A percentile compares a stretch with the other conserved stretches of the same genome.
Conservation (phyloP, 2,329 filamentous ascomycete genomes). For the Tolypocladium endophyticum region DNA sequence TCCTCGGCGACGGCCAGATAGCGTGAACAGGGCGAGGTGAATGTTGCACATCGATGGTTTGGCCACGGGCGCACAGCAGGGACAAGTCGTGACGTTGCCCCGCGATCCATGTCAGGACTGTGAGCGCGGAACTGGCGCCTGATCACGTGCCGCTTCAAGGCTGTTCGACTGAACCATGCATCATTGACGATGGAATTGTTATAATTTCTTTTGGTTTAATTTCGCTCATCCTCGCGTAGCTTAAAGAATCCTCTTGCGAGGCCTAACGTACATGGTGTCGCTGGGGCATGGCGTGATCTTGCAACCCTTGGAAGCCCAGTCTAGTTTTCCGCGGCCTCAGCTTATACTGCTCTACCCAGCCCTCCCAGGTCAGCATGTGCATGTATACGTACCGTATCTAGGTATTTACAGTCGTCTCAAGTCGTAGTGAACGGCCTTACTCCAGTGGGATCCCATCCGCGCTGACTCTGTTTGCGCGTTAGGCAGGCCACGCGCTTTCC, state of each 20-base stretch:
- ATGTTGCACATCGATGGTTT: neutral
- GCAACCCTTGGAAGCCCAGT: neutral
- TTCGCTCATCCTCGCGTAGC: neutral
- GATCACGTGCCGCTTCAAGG: slow-evolving; percentile 20
- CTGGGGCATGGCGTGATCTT: neutral
- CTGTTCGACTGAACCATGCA: neutral
- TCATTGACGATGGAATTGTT: neutral
- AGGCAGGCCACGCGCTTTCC: neutral
- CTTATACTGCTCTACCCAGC: neutral
- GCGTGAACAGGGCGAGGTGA: neutral
- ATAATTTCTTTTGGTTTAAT: neutral
- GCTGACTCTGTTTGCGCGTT: neutral
- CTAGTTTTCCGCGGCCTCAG: neutral
- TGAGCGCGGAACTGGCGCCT: slow-evolving; percentile 21
- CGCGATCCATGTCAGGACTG: neutral
- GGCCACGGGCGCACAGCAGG: neutral
- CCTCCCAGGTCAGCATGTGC: neutral
- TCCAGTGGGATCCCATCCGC: neutral
- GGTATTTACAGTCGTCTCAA: neutral
- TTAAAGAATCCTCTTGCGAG: neutral
- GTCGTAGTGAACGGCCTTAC: neutral
- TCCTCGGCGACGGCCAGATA: neutral
- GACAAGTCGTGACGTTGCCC: neutral
- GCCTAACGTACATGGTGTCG: neutral
- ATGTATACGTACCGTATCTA: neutral